Evolutionary conservation across 2,329 filamentous ascomycete species (phyloP).

Genomic region (Apiospora malaysiana): DNA sequence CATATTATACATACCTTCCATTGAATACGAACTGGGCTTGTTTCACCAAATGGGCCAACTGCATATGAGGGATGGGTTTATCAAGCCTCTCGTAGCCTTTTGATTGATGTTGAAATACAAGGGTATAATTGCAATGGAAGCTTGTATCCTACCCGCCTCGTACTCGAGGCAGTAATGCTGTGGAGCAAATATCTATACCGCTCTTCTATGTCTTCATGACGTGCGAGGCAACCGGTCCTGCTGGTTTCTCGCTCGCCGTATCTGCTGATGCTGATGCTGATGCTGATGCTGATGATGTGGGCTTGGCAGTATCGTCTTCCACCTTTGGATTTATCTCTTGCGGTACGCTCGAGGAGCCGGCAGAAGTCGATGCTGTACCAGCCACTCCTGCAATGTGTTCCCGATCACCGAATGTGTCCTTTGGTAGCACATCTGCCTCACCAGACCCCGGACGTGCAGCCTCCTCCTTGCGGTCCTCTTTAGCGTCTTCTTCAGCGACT

Average conservation of each 20-base stretch:
- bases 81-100: not conserved
- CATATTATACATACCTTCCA: too few relatives aligned
- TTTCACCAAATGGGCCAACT: too few relatives aligned
- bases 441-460: not conserved
- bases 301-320: not conserved
- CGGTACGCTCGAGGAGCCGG: not conserved
- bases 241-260: not conserved
- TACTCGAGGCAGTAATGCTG: not conserved
- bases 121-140: not conserved
- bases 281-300: not conserved
- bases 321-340: not conserved
- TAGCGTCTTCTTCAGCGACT: not conserved
- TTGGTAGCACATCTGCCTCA: not conserved
- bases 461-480: not conserved
- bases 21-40: too few relatives aligned
- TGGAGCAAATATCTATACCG: not conserved
- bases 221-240: not conserved
- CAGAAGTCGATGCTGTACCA: not conserved
- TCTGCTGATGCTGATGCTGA: not conserved
- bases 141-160: not conserved
- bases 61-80: too few relatives aligned
- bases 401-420: not conserved
- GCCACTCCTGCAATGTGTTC: not conserved
- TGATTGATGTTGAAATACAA: not conserved
- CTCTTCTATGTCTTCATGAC: conserved; percentile 15